Base-by-base conservation (phyloP, 1,139 yeast genomes). In the Tardiomyces depauwii region DNA sequence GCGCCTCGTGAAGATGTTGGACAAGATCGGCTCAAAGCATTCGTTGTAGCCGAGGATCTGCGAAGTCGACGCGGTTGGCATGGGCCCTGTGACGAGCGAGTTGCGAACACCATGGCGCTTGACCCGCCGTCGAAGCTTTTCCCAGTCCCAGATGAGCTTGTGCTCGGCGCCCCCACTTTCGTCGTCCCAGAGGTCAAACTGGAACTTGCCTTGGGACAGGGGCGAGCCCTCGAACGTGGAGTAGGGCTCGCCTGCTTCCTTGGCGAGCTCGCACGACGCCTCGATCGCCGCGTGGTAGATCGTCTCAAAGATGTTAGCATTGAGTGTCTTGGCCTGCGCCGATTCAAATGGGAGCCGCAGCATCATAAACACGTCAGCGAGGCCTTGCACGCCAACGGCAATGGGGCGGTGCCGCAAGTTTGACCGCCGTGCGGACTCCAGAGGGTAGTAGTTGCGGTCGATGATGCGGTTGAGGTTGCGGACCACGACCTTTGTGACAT, bases 51-150 rank as follows among this genome's bases (percentile, higher is more conserved):
- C 93, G 51, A 83, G 67, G 48, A 83, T 82, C 62, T 82, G 89
- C 7, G 91, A 82, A 1, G 93, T 83, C 1, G 89, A 81, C 1
- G 91, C 91, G n/a, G 93, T 83, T 25, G 93, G 93, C 93, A 83
- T 83, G 42, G 89, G 88, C 1, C 86, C 93, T 41, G 82, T 82
- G 46, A 83, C 66, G 51, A 83, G 66, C 12, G 91, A 82, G 69
- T 83, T 83, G 53, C 91, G 67, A 43, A 83, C 57, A 25, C 93
- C 93, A 58, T 73, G 66, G 47, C 65, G 63, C 47, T 64, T 65
- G 52, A 82, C 66, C 33, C 73, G 68, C 18, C 61, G 65, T 60
- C 80, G 81, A 55, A 82, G 65, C 2, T 62, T 51, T 50, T 73
- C 78, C 91, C 91, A 83, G 56, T 82, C 72, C 70, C 74, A 78